These are phyloP conservation scores for Hymenoscyphus salicellus DNA, from an alignment of 2,329 filamentous ascomycete genomes.

Conservation along the genomic window DNA sequence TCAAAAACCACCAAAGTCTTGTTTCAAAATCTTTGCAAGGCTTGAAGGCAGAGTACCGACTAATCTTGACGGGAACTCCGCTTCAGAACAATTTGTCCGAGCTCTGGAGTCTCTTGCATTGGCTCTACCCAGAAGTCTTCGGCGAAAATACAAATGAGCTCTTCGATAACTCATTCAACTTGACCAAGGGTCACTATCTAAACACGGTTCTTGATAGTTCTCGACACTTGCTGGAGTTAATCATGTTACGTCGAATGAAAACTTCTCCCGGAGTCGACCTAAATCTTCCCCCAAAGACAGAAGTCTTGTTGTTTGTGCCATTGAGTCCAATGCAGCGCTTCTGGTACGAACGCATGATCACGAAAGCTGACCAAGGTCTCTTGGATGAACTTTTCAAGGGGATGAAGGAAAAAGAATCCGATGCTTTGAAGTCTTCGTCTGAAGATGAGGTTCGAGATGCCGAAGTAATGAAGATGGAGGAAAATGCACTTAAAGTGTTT, in stretches of 20 bases:
- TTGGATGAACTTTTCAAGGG: conserved; percentile 52
- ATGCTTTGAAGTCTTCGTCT: background rate
- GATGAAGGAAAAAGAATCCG: conserved; percentile 30
- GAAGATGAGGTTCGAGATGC: conserved; percentile 40
- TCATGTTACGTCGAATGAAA: conserved; percentile 60
- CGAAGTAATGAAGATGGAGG: conserved; percentile 26
- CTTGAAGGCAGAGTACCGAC: conserved; percentile 36
- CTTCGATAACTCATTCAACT: conserved; percentile 56
- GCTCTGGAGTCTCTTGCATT: conserved; percentile 56
- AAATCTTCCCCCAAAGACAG: conserved; percentile 54
- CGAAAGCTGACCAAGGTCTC: conserved; percentile 49
- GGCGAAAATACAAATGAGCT: conserved; percentile 45
- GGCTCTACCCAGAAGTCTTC: conserved; percentile 59
- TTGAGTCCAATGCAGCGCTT: conserved; percentile 56
- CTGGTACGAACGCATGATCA: conserved; percentile 57
- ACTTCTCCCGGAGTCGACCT: conserved; percentile 52
- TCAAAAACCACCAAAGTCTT: conserved; percentile 42
- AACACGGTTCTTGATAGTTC: conserved; percentile 52
- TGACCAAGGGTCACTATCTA: conserved; percentile 52
- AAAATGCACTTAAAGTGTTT: conserved; percentile 37
- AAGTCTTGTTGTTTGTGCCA: conserved; percentile 55
- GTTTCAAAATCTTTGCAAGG: conserved; percentile 36
- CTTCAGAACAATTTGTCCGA: conserved; percentile 58
- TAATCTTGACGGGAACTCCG: conserved; percentile 46
- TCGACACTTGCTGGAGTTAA: conserved; percentile 50